Conservation (phyloP, 352 stramenopile genomes). For the Phytopythium kandeliae region DNA sequence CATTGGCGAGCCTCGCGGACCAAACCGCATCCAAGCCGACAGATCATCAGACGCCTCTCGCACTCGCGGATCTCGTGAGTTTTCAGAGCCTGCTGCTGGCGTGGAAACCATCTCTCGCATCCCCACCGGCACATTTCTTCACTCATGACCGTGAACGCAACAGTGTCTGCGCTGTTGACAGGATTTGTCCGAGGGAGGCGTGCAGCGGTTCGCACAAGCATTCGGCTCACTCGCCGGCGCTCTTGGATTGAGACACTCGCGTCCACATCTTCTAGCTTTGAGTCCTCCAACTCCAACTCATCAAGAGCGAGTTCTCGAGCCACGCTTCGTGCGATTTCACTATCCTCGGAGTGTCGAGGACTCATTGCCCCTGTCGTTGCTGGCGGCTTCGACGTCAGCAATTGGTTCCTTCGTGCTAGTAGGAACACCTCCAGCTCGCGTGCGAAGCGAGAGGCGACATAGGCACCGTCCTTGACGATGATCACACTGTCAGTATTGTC, state of each 20-base stretch:
- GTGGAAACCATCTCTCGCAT: conserved; percentile 48
- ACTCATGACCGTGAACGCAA: conserved; percentile 12
- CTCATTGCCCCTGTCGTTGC: conserved; percentile 2
- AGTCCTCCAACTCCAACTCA: conserved; percentile 42
- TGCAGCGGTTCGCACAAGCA: conserved; percentile 35
- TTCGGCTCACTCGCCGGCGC: conserved; percentile 48
- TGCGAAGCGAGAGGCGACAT: conserved; percentile 55
- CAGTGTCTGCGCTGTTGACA: not conserved
- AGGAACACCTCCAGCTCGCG: conserved; percentile 57
- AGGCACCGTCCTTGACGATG: conserved; percentile 30
- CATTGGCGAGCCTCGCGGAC: conserved; percentile 44
- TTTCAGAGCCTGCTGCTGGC: conserved; percentile 24
- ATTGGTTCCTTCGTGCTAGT: conserved; percentile 21
- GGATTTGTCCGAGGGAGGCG: conserved; percentile 10
- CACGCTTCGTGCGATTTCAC: conserved; percentile 42
- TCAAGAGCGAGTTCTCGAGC: conserved; percentile 34
- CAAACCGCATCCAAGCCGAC: conserved; percentile 52
- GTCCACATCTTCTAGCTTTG: conserved; percentile 40
- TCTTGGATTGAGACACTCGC: conserved; percentile 27
- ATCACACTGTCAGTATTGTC: not conserved
- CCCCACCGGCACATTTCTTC: conserved; percentile 51
- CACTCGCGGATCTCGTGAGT: conserved; percentile 58
- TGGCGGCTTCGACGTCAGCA: conserved; percentile 36
- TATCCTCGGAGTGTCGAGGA: conserved; percentile 1
- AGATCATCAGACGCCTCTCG: conserved; percentile 50